Base-by-base conservation (phyloP, 2,329 filamentous ascomycete genomes). In the Penicillium sp. region DNA sequence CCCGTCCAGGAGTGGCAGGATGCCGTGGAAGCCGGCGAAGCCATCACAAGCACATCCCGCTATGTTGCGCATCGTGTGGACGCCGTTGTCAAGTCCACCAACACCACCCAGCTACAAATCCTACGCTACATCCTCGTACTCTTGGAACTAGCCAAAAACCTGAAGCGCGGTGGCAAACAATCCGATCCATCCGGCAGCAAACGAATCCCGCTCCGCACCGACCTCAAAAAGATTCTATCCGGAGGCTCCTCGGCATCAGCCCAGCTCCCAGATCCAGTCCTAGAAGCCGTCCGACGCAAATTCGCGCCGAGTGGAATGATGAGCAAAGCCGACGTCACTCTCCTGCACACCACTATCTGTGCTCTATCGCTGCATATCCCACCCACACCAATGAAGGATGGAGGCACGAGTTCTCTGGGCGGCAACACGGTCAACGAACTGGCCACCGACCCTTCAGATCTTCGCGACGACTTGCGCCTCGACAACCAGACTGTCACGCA, bases 331-430 rank as follows among this genome's bases (percentile, higher is more conserved):
- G 72, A 76, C 54, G 61, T 75, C 48, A 77, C 74, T 1, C 64
- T 77, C 49, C 66, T 79, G 12, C 70, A 75, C 59, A 75, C 75
- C 28, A 76, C 75, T 35, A 75, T 78, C 63, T 77, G 76, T 59
- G 76, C 76, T 0, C 60, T 79, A 21, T 71, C 74, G 7, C 66
- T 79, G 52, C 76, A 77, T 61, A 74, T 78, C 59, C 76, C 74
- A 0, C 76, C 73, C 0, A 66, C 72, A 28, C 71, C 75, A 0
- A 67, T 68, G 30, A 68, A 66, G 48, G 70, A 72, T 38, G 70
- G 70, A 38, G 67, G 68, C 16, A 66, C 68, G 46, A 70, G 67
- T 59, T 65, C 69, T 2, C 63, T 71, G 14, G 72, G 69, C 45
- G 67, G 68, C 6, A 74, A 73, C 59, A 56, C 67, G 9, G 62